These are phyloP conservation scores for Bullera alba DNA, from an alignment of 768 basidiomycete species.

Conservation along the genomic window DNA sequence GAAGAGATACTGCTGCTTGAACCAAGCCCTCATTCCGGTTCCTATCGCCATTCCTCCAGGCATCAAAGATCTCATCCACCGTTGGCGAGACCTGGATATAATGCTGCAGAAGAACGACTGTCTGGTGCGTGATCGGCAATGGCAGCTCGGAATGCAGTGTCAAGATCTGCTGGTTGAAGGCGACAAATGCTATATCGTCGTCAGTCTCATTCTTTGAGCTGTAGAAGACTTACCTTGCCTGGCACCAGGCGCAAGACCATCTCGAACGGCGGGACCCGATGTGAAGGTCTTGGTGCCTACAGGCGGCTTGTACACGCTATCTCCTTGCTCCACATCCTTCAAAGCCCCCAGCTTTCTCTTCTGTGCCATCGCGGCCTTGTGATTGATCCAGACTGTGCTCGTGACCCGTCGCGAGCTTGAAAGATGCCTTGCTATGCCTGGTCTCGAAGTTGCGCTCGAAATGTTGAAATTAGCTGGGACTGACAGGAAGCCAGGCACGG, in stretches of 20 bases:
- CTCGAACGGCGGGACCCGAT: slow-evolving; percentile 35
- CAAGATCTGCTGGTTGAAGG: slow-evolving; percentile 40
- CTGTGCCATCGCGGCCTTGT: slow-evolving; percentile 10
- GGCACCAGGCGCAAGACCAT: slow-evolving; percentile 27
- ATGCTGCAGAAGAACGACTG: slow-evolving; percentile 40
- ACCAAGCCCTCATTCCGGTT: slow-evolving; percentile 19
- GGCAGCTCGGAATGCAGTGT: slow-evolving; percentile 34
- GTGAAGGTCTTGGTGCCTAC: slow-evolving; percentile 23
- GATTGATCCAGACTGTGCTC: no score
- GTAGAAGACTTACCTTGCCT: slow-evolving; percentile 27
- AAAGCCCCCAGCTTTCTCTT: slow-evolving; percentile 35
- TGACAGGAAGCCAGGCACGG: no score
- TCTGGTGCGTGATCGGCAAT: slow-evolving; percentile 32
- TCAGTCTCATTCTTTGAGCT: not conserved
- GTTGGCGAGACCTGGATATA: slow-evolving; percentile 39
- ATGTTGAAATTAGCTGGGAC: no score
- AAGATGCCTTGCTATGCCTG: no score
- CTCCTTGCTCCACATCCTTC: not conserved
- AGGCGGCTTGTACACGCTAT: slow-evolving; percentile 15
- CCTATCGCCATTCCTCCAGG: slow-evolving; percentile 33
- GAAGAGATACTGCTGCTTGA: slow-evolving; percentile 27
- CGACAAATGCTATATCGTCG: slow-evolving; percentile 25
- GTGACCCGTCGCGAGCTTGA: no score
- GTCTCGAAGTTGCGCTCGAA: no score
- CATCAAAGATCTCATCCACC: slow-evolving; percentile 38